Base-by-base conservation (phyloP, 768 basidiomycete genomes). In the Termitomyces sp. region DNA sequence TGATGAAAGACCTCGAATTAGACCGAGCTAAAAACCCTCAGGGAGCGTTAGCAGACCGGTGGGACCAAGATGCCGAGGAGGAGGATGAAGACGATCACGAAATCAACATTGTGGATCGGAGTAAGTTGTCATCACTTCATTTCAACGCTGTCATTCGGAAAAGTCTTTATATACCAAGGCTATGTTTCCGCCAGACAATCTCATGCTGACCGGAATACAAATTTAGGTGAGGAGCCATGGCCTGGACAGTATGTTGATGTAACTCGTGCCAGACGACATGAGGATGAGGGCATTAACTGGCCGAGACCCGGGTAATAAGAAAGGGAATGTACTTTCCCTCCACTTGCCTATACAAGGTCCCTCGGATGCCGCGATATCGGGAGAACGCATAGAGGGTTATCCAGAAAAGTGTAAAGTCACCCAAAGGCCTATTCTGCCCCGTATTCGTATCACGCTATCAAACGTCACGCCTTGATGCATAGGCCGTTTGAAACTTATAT, bases 1-100 rank as follows among this genome's bases (percentile, higher is more conserved):
- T 94, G 60, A 86, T 95, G 86, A 78, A 82, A 57, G 94, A 95
- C 70, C 82, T 95, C 36, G 78, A 79, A 7, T 79, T 95, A 40
- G 91, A 93, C 74, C 84, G 83, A 26, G 80, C 76, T 51, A 77
- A 73, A 63, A 85, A 91, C 68, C 89, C 90, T 0, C 74, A 73
- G 14, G 79, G 75, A 26, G 82, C 82, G 13, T 64, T 77, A 57
- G 69, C 72, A 14, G 91, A 90, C 68, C 78, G 73, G 46, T 91
- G 88, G 87, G 83, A 86, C 62, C 77, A 77, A 3, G 77, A 80
- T 12, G 81, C 78, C 20, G 83, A 84, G 35, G 79, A 79, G 20
- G 79, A 78, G 8, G 79, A 82, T 18, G 86, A 85, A 4, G 77
- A 82, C 5, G 80, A 79, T 40, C 69, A 66, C 14, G 79, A 80